phyloP scores from a whole-genome alignment of 2,329 filamentous ascomycete species.

The Exophiala sp. region DNA sequence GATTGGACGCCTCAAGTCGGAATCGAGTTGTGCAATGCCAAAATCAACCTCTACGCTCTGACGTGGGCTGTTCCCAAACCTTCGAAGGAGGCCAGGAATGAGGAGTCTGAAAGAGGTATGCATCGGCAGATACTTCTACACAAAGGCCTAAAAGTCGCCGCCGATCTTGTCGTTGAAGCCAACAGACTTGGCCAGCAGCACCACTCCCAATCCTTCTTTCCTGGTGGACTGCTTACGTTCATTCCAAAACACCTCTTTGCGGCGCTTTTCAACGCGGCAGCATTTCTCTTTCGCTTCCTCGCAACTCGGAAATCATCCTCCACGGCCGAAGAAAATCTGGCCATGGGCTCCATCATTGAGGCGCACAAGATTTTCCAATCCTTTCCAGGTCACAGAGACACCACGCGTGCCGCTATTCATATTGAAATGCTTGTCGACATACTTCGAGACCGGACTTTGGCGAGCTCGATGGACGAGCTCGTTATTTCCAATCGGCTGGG shows the following conservation, averaged over 20 bases:
- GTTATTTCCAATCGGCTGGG: slow-evolving; percentile 32
- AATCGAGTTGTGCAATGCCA: neutral
- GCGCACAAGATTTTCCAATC: slow-evolving; percentile 1
- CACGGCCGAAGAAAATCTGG: neutral
- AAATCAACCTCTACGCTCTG: neutral
- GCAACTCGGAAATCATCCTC: neutral
- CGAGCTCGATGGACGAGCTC: slow-evolving; percentile 26
- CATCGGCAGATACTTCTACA: too few relatives aligned
- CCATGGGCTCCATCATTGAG: slow-evolving; percentile 1
- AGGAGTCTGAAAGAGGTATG: too few relatives aligned
- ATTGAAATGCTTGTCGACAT: slow-evolving; percentile 29
- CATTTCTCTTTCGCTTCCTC: neutral
- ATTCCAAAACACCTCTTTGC: slow-evolving; percentile 1
- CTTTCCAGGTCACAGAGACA: neutral
- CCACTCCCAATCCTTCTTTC: neutral
- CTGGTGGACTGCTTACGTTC: slow-evolving; percentile 1
- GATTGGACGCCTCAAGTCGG: neutral
- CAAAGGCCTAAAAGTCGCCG: too few relatives aligned
- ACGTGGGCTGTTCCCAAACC: too few relatives aligned
- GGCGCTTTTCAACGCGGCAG: neutral
- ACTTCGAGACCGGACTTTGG: slow-evolving; percentile 38
- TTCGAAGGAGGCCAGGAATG: too few relatives aligned
- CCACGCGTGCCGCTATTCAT: neutral
- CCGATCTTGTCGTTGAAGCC: too few relatives aligned
- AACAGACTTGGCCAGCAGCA: too few relatives aligned